Percentiles rank a stretch among this genome's conserved stretches.
Conservation (phyloP, 2,329 filamentous ascomycete genomes). For the Diaporthe ampelina region DNA sequence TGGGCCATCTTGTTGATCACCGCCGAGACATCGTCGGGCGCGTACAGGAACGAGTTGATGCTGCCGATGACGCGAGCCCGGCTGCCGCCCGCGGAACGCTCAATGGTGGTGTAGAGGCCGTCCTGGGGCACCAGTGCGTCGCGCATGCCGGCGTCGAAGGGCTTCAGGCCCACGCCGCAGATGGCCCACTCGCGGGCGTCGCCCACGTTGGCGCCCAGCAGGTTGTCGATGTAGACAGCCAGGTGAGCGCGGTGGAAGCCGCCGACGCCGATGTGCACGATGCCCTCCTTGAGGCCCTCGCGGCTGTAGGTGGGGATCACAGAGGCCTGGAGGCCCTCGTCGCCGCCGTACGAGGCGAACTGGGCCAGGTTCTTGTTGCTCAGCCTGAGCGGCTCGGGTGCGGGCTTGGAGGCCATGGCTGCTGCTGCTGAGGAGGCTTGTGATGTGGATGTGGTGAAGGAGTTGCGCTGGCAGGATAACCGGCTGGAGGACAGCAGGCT, state of each 20-base stretch:
- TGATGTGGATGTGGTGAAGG: slow-evolving; percentile 21
- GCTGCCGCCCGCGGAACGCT: slow-evolving; percentile 66
- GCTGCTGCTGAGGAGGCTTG: not conserved
- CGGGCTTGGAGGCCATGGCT: slow-evolving; percentile 20
- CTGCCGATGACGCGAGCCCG: slow-evolving; percentile 62
- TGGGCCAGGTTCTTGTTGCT: slow-evolving; percentile 55
- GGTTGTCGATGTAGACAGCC: slow-evolving; percentile 64
- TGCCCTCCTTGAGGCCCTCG: slow-evolving; percentile 63
- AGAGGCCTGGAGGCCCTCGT: slow-evolving; percentile 46
- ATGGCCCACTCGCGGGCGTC: slow-evolving; percentile 62
- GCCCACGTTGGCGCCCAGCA: slow-evolving; percentile 61
- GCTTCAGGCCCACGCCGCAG: slow-evolving; percentile 65
- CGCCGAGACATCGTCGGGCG: slow-evolving; percentile 64
- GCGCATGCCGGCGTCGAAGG: slow-evolving; percentile 65
- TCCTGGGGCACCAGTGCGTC: slow-evolving; percentile 63
- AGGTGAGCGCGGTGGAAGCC: slow-evolving; percentile 68
- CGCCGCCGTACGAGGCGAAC: slow-evolving; percentile 45
- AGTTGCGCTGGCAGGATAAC: not conserved
- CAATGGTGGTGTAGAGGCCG: slow-evolving; percentile 66
- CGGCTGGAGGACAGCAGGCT: slow-evolving; percentile 1
- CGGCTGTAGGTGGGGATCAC: slow-evolving; percentile 60
- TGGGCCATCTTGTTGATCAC: slow-evolving; percentile 69
- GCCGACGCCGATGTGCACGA: slow-evolving; percentile 67
- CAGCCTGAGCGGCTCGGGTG: slow-evolving; percentile 52
- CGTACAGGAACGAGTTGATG: slow-evolving; percentile 67